Evolutionary conservation across 371 early-diverging fungal genomes (phyloP), one percentile per base, ranked within the genome.

Genomic region (Rhizopus sp.): DNA sequence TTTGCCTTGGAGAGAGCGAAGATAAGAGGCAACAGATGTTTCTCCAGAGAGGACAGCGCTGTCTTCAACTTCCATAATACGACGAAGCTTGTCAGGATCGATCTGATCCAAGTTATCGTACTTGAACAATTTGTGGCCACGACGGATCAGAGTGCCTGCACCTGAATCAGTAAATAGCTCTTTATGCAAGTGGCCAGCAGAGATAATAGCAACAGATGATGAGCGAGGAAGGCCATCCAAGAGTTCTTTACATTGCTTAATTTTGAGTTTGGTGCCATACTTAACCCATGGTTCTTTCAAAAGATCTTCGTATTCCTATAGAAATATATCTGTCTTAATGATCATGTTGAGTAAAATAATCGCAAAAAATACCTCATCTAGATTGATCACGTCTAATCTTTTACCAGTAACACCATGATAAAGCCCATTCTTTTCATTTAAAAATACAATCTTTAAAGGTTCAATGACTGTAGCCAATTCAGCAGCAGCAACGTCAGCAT

Each of bases 401-500:
- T 96, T 88, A 52, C 89, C 90, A 38, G 95, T 98, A 7, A 83
- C 92, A 50, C 95, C 95, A 69, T 96, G 89, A 66, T 93, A 88
- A 42, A 98, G 72, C 3, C 96, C 96, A 47, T 95, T 93, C 85
- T 95, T 95, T 69, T 96, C 96, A 72, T 94, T 98, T 69, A 98
- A 66, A 60, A 92, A 97, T 1, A 98, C 92, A 49, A 96, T 93
- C 81, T 97, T 98, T 38, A 98, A 81, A 8, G 97, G 98, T 82
- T 98, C 94, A 32, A 98, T 70, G 1, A 93, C 98, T 32, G 91
- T 88, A 15, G 97, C 97, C 49, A 98, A 80, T 72, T 97, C 97
- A 47, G 94, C 94, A 15, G 97, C 97, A 15, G 97, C 98, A 10
- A 95, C 92, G 75, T 98, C 98, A 33, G 98, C 98, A 72, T 98